Evolutionary conservation across 2,329 filamentous ascomycete genomes (phyloP), one percentile per base, ranked within the genome.

Genomic region (Geosmithia putterillii): DNA sequence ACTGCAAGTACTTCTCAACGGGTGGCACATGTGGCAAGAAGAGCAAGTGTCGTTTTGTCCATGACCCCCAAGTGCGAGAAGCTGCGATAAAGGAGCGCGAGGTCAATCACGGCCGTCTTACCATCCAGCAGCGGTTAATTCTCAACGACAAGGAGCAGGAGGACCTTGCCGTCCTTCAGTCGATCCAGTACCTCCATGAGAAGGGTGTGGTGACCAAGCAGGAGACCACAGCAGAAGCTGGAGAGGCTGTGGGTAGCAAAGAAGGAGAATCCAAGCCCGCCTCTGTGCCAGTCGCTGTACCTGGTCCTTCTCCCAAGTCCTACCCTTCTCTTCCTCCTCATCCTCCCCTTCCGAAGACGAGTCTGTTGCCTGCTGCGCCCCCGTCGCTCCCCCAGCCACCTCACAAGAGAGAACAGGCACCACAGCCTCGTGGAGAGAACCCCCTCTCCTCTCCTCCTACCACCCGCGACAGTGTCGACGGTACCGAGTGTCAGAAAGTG

Each of bases 31-130:
- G 79, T 61, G 79, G 78, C 42, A 83, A 83, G 70, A 81, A 81
- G 72, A 76, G 76, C 76, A 82, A 82, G 76, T 83, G 79, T 67
- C 79, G 79, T 63, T 83, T 83, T 62, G 76, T 81, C 49, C 79
- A 83, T 58, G 79, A 83, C 56, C 70, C 72, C 17, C 71, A 73
- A 48, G 73, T 79, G 45, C 70, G 79, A 51, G 75, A 79, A 53
- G 74, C 74, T 50, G 78, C 78, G 45, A 66, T 82, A 41, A 73
- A 70, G 53, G 78, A 81, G 56, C 73, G 77, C 46, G 76, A 79
- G 52, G 68, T 70, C 52, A 82, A 82, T 51, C 76, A 79, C 47
- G 79, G 79, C 40, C 73, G 74, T 42, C 71, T 81, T 61, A 82
- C 79, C 4, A 70, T 82, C 44, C 73, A 78, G 58, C 79, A 83